These are phyloP conservation scores for Sugiyamaella marilandica DNA, from an alignment of 805 yeast genomes.

Conservation along the genomic window DNA sequence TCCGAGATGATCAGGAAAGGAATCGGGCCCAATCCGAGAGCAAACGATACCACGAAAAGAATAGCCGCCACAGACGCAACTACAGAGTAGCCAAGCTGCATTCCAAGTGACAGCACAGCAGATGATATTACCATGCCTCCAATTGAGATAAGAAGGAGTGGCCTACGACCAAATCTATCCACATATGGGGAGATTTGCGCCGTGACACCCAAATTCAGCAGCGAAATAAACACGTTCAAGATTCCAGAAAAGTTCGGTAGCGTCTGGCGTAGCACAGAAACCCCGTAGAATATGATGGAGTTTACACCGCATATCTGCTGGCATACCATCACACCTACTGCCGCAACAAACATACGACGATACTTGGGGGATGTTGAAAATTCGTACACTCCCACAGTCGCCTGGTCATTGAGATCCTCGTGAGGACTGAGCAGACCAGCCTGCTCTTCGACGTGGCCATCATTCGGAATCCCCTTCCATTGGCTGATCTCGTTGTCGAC, in stretches of 20 bases:
- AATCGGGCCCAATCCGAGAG: conserved; percentile 91
- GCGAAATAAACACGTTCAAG: conserved; percentile 72
- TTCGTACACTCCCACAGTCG: conserved; percentile 19
- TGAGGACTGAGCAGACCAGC: conserved; percentile 3
- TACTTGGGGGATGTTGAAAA: conserved; percentile 53
- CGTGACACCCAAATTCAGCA: conserved; percentile 71
- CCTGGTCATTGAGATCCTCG: conserved; percentile 17
- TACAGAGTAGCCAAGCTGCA: conserved; percentile 28
- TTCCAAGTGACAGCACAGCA: conserved; percentile 61
- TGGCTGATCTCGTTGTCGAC: conserved; percentile 28
- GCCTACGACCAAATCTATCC: conserved; percentile 72
- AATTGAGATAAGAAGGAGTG: conserved; percentile 62
- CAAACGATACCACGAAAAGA: conserved; percentile 76
- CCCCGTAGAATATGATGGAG: conserved; percentile 90
- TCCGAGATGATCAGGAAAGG: conserved; percentile 88
- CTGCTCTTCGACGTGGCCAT: not conserved
- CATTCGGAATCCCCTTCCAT: conserved; percentile 11
- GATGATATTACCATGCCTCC: conserved; percentile 64
- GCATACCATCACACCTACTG: conserved; percentile 67
- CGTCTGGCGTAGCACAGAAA: conserved; percentile 64
- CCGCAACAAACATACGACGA: conserved; percentile 55
- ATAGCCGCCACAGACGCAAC: conserved; percentile 50
- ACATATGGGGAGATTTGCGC: conserved; percentile 66
- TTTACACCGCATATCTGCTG: conserved; percentile 95
- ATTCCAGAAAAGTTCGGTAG: conserved; percentile 67